These are phyloP conservation scores for Polychaeton citri DNA, from an alignment of 2,329 filamentous ascomycete genomes.

Conservation along the genomic window DNA sequence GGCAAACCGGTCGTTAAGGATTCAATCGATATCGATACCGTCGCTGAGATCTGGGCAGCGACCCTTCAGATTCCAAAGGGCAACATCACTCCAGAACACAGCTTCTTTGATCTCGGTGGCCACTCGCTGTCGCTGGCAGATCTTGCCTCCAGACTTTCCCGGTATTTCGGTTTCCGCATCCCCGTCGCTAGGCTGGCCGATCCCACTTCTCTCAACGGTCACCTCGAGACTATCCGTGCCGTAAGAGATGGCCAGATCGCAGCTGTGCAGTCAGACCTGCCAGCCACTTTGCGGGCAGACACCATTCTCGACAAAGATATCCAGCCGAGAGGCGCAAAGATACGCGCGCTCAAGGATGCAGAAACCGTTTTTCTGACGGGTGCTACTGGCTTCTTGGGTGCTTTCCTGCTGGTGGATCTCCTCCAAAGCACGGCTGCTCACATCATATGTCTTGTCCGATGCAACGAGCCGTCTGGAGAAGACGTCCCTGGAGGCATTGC, in stretches of 20 bases:
- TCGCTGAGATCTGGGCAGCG: slow-evolving; percentile 60
- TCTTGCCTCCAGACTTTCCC: slow-evolving; percentile 55
- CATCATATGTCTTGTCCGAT: slow-evolving; percentile 61
- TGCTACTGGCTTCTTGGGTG: slow-evolving; percentile 63
- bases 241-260: slow-evolving; percentile 61
- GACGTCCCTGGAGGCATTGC: slow-evolving; percentile 56
- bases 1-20: slow-evolving; percentile 42
- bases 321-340: slow-evolving; percentile 33
- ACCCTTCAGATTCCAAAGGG: slow-evolving; percentile 51
- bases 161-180: slow-evolving; percentile 59
- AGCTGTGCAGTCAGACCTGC: slow-evolving; percentile 62
- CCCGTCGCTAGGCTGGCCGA: slow-evolving; percentile 59
- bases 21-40: slow-evolving; percentile 51
- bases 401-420: slow-evolving; percentile 57
- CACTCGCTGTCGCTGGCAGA: slow-evolving; percentile 69
- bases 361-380: slow-evolving; percentile 60
- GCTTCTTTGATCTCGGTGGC: slow-evolving; percentile 70
- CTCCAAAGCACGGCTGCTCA: slow-evolving; percentile 55
- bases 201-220: slow-evolving; percentile 57
- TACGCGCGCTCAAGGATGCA: slow-evolving; percentile 49
- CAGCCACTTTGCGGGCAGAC: slow-evolving; percentile 54
- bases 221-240: slow-evolving; percentile 56
- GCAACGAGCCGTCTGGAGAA: slow-evolving; percentile 51
- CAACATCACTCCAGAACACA: slow-evolving; percentile 54
- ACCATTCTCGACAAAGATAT: slow-evolving; percentile 58